Evolutionary conservation across 2,329 filamentous ascomycete species (phyloP).

Genomic region (Fusarium nelsonii): DNA sequence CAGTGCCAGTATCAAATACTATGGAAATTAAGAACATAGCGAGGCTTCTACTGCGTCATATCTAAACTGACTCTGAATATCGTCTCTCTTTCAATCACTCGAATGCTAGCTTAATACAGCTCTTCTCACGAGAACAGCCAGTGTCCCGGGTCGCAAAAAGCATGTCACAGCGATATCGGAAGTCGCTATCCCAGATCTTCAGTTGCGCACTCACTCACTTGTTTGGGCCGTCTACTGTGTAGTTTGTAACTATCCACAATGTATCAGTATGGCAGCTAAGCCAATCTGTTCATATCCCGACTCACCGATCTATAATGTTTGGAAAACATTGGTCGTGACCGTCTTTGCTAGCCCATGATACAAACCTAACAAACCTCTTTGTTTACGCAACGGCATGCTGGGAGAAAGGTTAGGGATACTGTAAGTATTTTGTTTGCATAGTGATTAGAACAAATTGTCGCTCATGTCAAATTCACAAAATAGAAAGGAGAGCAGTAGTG

Average conservation of each 20-base stretch:
- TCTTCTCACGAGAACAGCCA: too few species aligned
- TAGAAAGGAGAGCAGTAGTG: not conserved
- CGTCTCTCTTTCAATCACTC: too few species aligned
- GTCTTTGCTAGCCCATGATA: not conserved
- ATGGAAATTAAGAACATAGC: too few species aligned
- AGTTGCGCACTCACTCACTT: not conserved
- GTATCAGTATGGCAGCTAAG: not conserved
- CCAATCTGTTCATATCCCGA: not conserved
- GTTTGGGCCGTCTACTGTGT: not conserved
- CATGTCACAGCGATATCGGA: too few species aligned
- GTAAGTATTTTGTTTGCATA: not conserved
- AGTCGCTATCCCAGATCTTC: too few species aligned
- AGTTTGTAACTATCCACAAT: not conserved
- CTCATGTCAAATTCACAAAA: not conserved
- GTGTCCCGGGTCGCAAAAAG: too few species aligned
- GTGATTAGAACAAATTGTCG: not conserved
- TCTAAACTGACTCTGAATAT: too few species aligned
- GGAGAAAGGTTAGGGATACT: not conserved
- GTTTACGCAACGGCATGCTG: not conserved
- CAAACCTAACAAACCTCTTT: not conserved
- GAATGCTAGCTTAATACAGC: too few species aligned
- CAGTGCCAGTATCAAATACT: too few species aligned
- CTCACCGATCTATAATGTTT: not conserved
- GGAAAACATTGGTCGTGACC: not conserved
- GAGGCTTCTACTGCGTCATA: too few species aligned